Conservation (phyloP, 495 filamentous ascomycete species). For the Pyrenula massariospora region DNA sequence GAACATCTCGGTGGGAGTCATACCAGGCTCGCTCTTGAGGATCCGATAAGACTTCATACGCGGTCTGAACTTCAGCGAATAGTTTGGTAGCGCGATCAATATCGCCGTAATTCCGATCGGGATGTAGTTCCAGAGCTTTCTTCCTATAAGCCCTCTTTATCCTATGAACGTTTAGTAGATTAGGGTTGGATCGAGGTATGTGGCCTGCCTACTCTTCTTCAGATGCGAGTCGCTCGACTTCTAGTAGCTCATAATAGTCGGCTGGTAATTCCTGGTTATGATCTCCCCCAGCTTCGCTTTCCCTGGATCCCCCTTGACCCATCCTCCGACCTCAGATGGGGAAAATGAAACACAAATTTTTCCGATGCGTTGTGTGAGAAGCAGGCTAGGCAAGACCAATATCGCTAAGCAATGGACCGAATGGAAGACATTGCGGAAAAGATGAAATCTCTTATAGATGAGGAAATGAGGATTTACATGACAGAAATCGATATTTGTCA, state of each 20-base stretch:
- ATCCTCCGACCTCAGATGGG: neutral
- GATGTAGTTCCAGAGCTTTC: constrained; percentile 88
- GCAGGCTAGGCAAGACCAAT: too few relatives aligned
- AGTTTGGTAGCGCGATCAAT: constrained; percentile 67
- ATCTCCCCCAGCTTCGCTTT: neutral
- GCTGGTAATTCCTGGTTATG: constrained; percentile 13
- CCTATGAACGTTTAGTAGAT: constrained; percentile 28
- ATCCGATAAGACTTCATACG: constrained; percentile 91
- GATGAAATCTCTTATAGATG: too few relatives aligned
- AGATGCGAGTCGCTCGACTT: constrained; percentile 54
- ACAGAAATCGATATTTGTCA: too few relatives aligned
- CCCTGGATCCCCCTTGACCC: neutral
- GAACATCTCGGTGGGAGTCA: constrained; percentile 80
- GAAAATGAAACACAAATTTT: too few relatives aligned
- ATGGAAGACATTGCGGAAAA: too few relatives aligned
- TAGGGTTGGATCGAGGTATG: neutral
- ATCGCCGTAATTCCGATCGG: constrained; percentile 86
- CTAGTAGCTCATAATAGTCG: constrained; percentile 88
- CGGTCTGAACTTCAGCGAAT: constrained; percentile 85
- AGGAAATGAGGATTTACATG: too few relatives aligned
- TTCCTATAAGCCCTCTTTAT: constrained; percentile 88
- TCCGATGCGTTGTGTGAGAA: too few relatives aligned
- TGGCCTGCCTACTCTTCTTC: constrained; percentile 67
- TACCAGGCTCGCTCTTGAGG: constrained; percentile 96
- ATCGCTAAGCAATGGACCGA: too few relatives aligned